Conservation (phyloP, 352 stramenopile genomes). For the Phytopythium ostracodes region DNA sequence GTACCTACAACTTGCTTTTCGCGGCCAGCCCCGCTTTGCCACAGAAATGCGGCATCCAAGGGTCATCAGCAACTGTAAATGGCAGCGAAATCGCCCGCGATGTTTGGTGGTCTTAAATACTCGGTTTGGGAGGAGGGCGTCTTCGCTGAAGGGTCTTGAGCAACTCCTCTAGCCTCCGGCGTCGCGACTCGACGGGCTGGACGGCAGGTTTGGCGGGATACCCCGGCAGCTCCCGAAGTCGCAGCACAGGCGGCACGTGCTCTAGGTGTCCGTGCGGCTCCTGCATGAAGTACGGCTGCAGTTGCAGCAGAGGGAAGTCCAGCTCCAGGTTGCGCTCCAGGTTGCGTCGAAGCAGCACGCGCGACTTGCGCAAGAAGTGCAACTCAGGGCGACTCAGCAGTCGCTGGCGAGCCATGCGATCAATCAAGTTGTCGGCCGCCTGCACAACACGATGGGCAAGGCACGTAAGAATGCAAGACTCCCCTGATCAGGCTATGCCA, state of each 20-base stretch:
- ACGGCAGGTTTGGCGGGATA: slow-evolving; percentile 30
- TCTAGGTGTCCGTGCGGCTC: slow-evolving; percentile 29
- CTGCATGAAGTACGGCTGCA: slow-evolving; percentile 56
- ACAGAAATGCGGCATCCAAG: no score
- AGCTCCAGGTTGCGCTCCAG: slow-evolving; percentile 42
- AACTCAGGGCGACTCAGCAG: slow-evolving; percentile 47
- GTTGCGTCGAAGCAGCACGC: slow-evolving; percentile 61
- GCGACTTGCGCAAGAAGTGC: slow-evolving; percentile 39
- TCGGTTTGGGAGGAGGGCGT: background rate
- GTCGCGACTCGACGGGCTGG: slow-evolving; percentile 8
- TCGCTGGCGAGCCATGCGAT: slow-evolving; percentile 52
- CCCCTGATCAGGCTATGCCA: background rate
- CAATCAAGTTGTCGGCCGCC: slow-evolving; percentile 54
- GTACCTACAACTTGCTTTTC: background rate
- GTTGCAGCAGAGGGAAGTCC: slow-evolving; percentile 49
- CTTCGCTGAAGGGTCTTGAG: slow-evolving; percentile 21
- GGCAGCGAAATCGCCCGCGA: background rate
- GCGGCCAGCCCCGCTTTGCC: no score
- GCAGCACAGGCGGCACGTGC: slow-evolving; percentile 45
- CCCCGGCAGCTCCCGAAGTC: slow-evolving; percentile 34
- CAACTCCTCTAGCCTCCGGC: slow-evolving; percentile 26
- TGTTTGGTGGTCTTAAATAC: slow-evolving; percentile 1
- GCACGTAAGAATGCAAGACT: background rate
- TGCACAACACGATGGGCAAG: slow-evolving; percentile 11
- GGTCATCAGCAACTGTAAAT: no score